phyloP scores from a whole-genome alignment of 352 stramenopile species.

The Phytophthora pisi region DNA sequence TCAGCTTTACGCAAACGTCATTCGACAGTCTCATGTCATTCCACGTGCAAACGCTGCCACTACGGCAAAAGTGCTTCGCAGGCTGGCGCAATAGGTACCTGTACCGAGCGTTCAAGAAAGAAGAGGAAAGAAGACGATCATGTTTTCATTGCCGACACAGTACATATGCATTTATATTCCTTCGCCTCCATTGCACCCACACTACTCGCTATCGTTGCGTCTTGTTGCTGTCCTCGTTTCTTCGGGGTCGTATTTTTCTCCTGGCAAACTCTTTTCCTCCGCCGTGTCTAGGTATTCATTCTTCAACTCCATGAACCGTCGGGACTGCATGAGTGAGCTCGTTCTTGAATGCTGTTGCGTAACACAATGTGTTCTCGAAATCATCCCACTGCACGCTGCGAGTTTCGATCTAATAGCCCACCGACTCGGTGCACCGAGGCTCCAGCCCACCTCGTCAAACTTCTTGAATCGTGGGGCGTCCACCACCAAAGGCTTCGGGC shows the following conservation, averaged over 20 bases:
- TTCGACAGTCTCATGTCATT: slow-evolving; percentile 41
- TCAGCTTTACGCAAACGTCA: slow-evolving; percentile 54
- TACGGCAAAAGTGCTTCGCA: slow-evolving; percentile 21
- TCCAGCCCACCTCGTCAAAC: background rate
- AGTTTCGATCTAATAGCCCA: background rate
- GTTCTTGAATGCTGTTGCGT: background rate
- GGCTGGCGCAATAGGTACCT: slow-evolving; percentile 15
- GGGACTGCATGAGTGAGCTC: background rate
- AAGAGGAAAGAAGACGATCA: too few relatives aligned
- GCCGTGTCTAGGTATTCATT: background rate
- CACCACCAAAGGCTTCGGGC: background rate
- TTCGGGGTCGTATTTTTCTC: background rate
- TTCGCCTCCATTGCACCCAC: too few relatives aligned
- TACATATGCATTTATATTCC: too few relatives aligned
- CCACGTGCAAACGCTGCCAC: slow-evolving; percentile 23
- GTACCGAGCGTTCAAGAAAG: too few relatives aligned
- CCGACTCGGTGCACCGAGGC: background rate
- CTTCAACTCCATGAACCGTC: background rate
- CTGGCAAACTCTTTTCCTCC: background rate
- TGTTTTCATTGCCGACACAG: too few relatives aligned
- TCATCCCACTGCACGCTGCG: background rate
- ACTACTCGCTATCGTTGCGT: background rate
- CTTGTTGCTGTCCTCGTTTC: background rate
- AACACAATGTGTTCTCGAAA: background rate
- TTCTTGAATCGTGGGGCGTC: background rate